These are phyloP conservation scores for Colletotrichum sp. DNA, from an alignment of 2,329 filamentous ascomycete genomes.

Conservation along the genomic window DNA sequence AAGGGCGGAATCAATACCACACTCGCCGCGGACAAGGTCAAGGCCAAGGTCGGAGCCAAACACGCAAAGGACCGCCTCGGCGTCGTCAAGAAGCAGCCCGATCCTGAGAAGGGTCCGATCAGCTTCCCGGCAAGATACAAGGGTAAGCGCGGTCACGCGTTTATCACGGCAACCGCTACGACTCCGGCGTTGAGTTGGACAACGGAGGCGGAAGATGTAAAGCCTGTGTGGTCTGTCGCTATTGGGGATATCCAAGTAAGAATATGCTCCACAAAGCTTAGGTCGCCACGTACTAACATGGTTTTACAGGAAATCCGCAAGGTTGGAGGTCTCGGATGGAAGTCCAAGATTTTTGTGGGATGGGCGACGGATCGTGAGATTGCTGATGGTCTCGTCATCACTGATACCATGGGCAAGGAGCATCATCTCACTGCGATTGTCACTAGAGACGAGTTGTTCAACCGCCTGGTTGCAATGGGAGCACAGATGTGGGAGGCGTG, in stretches of 20 bases:
- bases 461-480: slow-evolving; percentile 77
- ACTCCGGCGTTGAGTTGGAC: slow-evolving; percentile 72
- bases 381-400: slow-evolving; percentile 75
- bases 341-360: slow-evolving; percentile 80
- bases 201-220: slow-evolving; percentile 57
- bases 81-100: slow-evolving; percentile 56
- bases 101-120: slow-evolving; percentile 67
- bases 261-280: rapidly evolving
- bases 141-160: slow-evolving; percentile 75
- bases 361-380: slow-evolving; percentile 79
- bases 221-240: slow-evolving; percentile 72
- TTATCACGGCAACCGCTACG: slow-evolving; percentile 70
- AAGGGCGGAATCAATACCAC: slow-evolving; percentile 77
- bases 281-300: background rate
- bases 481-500: slow-evolving; percentile 84
- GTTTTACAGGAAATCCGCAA: slow-evolving; percentile 69
- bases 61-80: slow-evolving; percentile 75
- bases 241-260: slow-evolving; percentile 66
- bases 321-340: slow-evolving; percentile 83
- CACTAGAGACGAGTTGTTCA: slow-evolving; percentile 80
- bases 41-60: slow-evolving; percentile 66
- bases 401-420: slow-evolving; percentile 58
- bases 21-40: slow-evolving; percentile 73
- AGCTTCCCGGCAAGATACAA: slow-evolving; percentile 77
- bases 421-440: slow-evolving; percentile 74